Evolutionary conservation across 148 eudicot genomes (phyloP), one percentile per base, ranked within the genome.

Genomic region (Cornus controversa): DNA sequence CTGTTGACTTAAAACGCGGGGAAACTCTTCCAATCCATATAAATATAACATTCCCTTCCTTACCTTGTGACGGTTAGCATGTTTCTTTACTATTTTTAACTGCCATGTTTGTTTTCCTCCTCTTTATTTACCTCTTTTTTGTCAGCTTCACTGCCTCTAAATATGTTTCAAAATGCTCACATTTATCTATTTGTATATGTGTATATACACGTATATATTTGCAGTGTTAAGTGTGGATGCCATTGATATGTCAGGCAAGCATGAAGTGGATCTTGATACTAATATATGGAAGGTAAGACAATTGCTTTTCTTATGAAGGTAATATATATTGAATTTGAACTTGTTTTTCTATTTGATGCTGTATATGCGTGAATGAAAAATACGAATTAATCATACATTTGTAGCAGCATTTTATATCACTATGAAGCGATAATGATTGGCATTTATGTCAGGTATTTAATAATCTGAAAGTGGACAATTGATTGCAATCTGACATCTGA

Each of bases 21-120:
- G 99, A 96, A 93, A 93, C 91, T 70, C 98, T 96, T 79, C 99
- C 99, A 11, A 96, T 96, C 76, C 99, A 96, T 85, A 90, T 96
- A 77, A 96, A 96, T 73, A 87, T 96, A 91, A 88, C 97, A 65
- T 96, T 96, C 78, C 99, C 99, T 64, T 91, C 99, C 68, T 81
- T 96, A 66, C 99, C 99, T 26, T 96, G 99, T 72, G 98, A 93
- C 86, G 98, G 99, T 96, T 74, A 87, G 90, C 53, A 28, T 72
- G 72, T 58, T n/a, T 5, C 26, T 26, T 31, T 0, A 2, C 0
- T 13, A 34, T 9, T 80, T 77, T 57, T 72, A 11, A 34, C 29
- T 28, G 29, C 63, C 36, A 69, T 69, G 37, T 24, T 34, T 31
- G 34, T 31, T 45, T 73, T 34, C 58, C 31, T 54, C 31, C 76